Conservation (phyloP, 352 stramenopile species). For the Sclerospora graminicola region DNA sequence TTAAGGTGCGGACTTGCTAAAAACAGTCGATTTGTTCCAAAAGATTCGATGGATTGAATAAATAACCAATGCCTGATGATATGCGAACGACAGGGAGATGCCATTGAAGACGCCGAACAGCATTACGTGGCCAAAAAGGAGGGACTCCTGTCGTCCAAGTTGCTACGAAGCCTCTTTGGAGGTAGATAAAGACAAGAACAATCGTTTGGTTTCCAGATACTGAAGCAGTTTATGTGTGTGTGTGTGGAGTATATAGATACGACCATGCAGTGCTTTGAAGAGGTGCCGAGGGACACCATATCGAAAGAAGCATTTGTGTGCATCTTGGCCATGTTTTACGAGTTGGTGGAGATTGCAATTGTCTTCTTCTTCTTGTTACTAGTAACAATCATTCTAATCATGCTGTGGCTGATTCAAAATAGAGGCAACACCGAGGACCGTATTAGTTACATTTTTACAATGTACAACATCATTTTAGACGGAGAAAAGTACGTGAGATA, state of each 20-base stretch:
- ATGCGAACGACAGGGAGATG: slow-evolving; percentile 40
- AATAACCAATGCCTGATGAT: neutral
- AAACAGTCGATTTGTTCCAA: neutral
- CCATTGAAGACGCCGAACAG: slow-evolving; percentile 52
- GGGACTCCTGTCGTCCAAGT: slow-evolving; percentile 61
- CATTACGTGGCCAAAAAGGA: slow-evolving; percentile 58
- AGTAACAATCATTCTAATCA: slow-evolving; percentile 5
- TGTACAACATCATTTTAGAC: slow-evolving; percentile 73
- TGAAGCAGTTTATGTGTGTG: slow-evolving; percentile 1
- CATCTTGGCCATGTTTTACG: slow-evolving; percentile 58
- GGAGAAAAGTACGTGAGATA: slow-evolving; percentile 38
- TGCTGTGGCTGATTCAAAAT: slow-evolving; percentile 3
- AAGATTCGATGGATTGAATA: neutral
- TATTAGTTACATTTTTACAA: slow-evolving; percentile 82
- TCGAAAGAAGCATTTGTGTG: slow-evolving; percentile 70
- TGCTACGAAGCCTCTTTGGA: slow-evolving; percentile 64
- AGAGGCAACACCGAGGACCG: slow-evolving; percentile 82
- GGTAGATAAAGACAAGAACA: slow-evolving; percentile 21
- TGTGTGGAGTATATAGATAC: slow-evolving; percentile 23
- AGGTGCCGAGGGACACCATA: slow-evolving; percentile 43
- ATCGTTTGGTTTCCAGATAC: neutral
- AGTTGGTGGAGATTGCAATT: slow-evolving; percentile 28
- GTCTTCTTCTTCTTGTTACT: neutral
- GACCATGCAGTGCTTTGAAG: slow-evolving; percentile 54
- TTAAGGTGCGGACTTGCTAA: slow-evolving; percentile 32